Evolutionary conservation across 1,139 yeast species (phyloP).

Genomic region (Nematodospora anomalae): DNA sequence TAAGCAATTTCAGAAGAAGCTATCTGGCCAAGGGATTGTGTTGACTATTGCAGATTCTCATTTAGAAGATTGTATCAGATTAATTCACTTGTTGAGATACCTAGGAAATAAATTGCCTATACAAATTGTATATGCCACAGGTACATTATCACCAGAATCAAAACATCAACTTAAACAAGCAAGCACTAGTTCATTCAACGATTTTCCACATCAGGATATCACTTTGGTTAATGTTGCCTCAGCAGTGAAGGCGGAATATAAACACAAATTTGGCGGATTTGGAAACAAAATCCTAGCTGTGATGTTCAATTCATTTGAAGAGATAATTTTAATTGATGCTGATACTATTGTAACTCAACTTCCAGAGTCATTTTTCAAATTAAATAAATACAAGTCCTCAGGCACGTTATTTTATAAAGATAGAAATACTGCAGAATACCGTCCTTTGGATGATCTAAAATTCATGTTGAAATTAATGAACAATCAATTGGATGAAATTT

Average conservation of each 20-base stretch:
- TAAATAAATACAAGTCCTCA: slow-evolving; percentile 30
- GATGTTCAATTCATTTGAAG: slow-evolving; percentile 50
- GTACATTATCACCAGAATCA: slow-evolving; percentile 23
- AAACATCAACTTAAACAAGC: slow-evolving; percentile 23
- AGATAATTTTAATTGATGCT: slow-evolving; percentile 49
- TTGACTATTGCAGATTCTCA: slow-evolving; percentile 33
- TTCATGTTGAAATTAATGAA: slow-evolving; percentile 42
- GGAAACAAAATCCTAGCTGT: slow-evolving; percentile 52
- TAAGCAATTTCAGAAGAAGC: slow-evolving; percentile 18
- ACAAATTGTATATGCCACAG: slow-evolving; percentile 29
- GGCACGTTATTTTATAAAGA: slow-evolving; percentile 53
- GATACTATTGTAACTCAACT: slow-evolving; percentile 44
- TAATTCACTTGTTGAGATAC: slow-evolving; percentile 29
- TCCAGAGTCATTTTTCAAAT: slow-evolving; percentile 35
- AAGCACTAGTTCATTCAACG: slow-evolving; percentile 19
- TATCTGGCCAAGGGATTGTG: slow-evolving; percentile 38
- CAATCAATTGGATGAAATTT: slow-evolving; percentile 34
- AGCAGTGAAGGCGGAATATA: slow-evolving; percentile 27
- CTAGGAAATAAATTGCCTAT: slow-evolving; percentile 34
- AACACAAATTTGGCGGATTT: slow-evolving; percentile 33
- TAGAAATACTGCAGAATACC: slow-evolving; percentile 37
- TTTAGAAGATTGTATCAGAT: slow-evolving; percentile 24
- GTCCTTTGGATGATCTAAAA: slow-evolving; percentile 29
- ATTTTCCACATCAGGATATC: slow-evolving; percentile 37
- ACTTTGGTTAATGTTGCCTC: slow-evolving; percentile 42